phyloP scores from a whole-genome alignment of 2,329 filamentous ascomycete genomes.

The Aspergillus aculeatus region DNA sequence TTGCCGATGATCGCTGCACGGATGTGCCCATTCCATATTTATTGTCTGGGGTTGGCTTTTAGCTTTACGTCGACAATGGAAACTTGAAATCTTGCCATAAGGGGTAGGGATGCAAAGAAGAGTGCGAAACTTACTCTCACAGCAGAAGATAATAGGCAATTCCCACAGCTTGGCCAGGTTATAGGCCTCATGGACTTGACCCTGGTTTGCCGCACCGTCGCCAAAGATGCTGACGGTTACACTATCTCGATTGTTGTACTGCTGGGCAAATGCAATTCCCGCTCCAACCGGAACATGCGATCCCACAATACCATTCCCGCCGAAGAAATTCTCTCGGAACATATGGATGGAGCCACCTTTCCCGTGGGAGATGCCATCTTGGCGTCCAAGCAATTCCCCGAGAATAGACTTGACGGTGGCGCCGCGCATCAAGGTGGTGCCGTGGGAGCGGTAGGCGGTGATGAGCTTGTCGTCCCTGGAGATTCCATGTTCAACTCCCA shows the following conservation, averaged over 20 bases:
- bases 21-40: conserved; percentile 99
- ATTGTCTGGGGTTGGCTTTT: conserved; percentile 66
- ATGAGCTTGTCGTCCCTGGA: conserved; percentile 87
- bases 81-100: neutral
- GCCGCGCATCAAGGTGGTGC: conserved; percentile 92
- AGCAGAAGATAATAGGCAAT: conserved; percentile 87
- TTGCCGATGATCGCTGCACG: conserved; percentile 81
- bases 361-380: conserved; percentile 92
- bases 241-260: conserved; percentile 76
- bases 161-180: conserved; percentile 99
- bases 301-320: conserved; percentile 96
- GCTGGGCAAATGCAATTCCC: conserved; percentile 90
- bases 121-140: conserved; percentile 72
- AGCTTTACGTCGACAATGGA: neutral
- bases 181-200: conserved; percentile 97
- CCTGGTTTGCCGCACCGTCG: conserved; percentile 96
- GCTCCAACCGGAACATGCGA: conserved; percentile 94
- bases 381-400: conserved; percentile 85
- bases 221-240: conserved; percentile 85
- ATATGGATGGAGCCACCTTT: conserved; percentile 99
- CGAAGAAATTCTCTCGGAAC: conserved; percentile 94
- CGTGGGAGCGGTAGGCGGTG: conserved; percentile 96
- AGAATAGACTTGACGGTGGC: conserved; percentile 84
- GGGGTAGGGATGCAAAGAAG: neutral
- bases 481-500: conserved; percentile 92